Base-by-base conservation (phyloP, 2,329 filamentous ascomycete genomes). In the Cladosporium sp. region DNA sequence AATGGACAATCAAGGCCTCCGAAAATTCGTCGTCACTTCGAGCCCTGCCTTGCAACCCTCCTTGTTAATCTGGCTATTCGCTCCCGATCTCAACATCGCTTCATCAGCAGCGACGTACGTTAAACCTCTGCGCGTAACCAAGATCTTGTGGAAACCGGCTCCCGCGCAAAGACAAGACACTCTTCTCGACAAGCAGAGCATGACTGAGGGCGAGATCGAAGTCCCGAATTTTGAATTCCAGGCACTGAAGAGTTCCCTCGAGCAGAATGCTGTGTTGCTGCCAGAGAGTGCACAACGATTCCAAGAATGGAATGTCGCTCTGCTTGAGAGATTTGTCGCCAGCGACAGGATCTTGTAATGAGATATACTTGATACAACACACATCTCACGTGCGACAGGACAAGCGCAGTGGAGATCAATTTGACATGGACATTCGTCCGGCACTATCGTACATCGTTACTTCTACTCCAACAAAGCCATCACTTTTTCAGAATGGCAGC, bases 281-380 rank as follows among this genome's bases (percentile, higher is more conserved):
- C 89, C 90, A 1, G 74, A 70, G 0, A 79, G 79, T 10, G 86
- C 89, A 67, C 81, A 86, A 65, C 78, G 71, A 32, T 90, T 91
- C 70, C 82, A 86, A 73, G 85, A 84, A n/a, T 92, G 89, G 89
- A 83, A 83, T 30, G 87, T 92, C 5, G 88, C 88, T 1, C 74
- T 92, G 21, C 73, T 92, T 67, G 82, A 84, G 68, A 80, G 84
- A 67, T 88, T 85, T 77, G 76, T 80, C 66, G 68, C 69, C 12
- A 69, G 68, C n/a, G 70, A 69, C 15, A 34, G 12, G n/a, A 18
- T 12, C 2, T 14, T 59, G 38, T 38, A 34, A 30, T 32, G 52
- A 55, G 52, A 18, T 21, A 4, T 32, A 12, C n/a, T 11, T n/a
- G 51, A 8, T 5, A 21, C 15, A 54, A 47, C 12, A 21, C 36